These are phyloP conservation scores for Pleurotus platypus DNA, from an alignment of 768 basidiomycete genomes.

Conservation along the genomic window DNA sequence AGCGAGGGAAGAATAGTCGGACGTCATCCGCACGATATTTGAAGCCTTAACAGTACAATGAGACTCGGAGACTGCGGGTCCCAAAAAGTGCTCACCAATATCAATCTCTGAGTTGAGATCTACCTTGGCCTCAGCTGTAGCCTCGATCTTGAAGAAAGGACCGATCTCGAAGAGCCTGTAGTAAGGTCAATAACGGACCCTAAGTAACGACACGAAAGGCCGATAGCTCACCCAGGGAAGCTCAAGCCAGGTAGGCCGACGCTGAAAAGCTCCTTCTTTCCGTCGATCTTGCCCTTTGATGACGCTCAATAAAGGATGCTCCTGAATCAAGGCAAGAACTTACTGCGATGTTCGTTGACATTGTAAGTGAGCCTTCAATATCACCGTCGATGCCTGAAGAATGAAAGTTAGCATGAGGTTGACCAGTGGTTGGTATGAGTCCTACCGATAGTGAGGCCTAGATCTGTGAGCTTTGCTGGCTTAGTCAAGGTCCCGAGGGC, in stretches of 20 bases:
- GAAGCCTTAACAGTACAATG: constrained; percentile 14
- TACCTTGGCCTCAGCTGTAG: constrained; percentile 20
- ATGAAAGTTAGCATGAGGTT: too few relatives aligned
- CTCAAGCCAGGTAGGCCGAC: constrained; percentile 26
- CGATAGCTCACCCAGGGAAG: constrained; percentile 32
- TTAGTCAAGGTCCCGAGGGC: constrained; percentile 1
- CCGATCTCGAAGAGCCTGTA: constrained; percentile 29
- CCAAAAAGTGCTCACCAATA: constrained; percentile 10
- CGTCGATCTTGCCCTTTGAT: constrained; percentile 22
- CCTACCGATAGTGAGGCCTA: neutral
- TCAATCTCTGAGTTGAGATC: constrained; percentile 29
- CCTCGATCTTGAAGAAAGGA: constrained; percentile 33
- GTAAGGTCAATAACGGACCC: neutral
- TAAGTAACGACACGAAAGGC: neutral
- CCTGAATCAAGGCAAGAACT: neutral
- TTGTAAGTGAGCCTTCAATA: neutral
- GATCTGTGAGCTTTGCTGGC: constrained; percentile 1
- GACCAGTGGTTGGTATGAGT: neutral
- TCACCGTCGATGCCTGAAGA: neutral
- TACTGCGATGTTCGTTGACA: neutral
- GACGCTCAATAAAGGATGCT: neutral
- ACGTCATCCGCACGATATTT: constrained; percentile 26
- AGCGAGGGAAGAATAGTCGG: constrained; percentile 34
- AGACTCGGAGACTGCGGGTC: neutral
- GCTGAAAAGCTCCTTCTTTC: constrained; percentile 18